Conservation (phyloP, 2,329 filamentous ascomycete genomes). For the Pseudogymnoascus sp. region DNA sequence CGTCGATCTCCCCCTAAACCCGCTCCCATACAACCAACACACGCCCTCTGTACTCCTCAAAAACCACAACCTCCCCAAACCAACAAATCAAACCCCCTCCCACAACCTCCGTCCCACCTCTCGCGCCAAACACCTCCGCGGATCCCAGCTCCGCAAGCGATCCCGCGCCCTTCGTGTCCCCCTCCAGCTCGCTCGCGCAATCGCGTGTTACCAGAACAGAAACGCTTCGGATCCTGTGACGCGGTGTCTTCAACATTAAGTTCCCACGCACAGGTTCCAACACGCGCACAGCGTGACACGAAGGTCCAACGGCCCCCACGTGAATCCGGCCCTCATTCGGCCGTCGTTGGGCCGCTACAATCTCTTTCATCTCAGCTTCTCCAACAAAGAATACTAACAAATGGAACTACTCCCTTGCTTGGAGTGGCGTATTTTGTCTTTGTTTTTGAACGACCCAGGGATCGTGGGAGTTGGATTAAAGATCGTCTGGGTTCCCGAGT, state of each 20-base stretch:
- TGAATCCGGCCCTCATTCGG: background rate
- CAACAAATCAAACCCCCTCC: background rate
- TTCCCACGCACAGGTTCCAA: too few relatives aligned
- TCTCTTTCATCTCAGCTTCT: background rate
- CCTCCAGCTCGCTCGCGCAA: background rate
- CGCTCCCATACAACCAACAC: background rate
- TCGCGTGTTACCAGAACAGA: background rate
- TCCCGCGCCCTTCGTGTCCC: background rate
- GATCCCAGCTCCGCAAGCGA: background rate
- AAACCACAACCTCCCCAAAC: background rate
- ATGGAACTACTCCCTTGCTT: background rate
- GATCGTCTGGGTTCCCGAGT: background rate
- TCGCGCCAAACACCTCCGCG: background rate
- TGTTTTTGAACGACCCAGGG: background rate
- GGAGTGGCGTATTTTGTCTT: background rate
- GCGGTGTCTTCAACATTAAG: background rate
- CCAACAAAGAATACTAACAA: background rate
- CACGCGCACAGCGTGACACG: background rate
- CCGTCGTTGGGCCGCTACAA: background rate
- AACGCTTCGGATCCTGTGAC: too few relatives aligned
- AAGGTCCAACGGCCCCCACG: background rate
- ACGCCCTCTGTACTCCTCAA: background rate
- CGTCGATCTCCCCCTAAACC: background rate
- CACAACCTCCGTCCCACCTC: background rate
- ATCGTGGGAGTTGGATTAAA: background rate